Conservation (phyloP, 2,329 filamentous ascomycete species). For the Neofusicoccum kwambonambiense region DNA sequence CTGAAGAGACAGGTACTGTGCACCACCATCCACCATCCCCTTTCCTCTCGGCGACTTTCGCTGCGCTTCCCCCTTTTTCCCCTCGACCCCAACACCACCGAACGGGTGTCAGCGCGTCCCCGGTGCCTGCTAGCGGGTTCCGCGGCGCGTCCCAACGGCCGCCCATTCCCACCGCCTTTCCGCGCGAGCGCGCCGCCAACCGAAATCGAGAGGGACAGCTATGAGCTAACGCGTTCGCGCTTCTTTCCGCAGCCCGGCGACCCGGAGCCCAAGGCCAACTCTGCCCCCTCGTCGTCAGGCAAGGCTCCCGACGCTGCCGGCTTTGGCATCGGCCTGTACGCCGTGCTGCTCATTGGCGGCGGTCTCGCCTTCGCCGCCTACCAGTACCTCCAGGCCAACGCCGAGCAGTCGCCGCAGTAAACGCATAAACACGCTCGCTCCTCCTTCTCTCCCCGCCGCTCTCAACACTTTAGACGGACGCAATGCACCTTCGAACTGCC, state of each 20-base stretch:
- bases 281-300: slow-evolving; percentile 51
- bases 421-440: too few relatives aligned
- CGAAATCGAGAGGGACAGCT: background rate
- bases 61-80: background rate
- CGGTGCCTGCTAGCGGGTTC: background rate
- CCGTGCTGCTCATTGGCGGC: slow-evolving; percentile 74
- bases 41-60: background rate
- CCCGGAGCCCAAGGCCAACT: slow-evolving; percentile 65
- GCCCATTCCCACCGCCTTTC: background rate
- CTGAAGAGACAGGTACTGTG: slow-evolving; percentile 37
- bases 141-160: background rate
- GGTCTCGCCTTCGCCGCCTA: slow-evolving; percentile 76
- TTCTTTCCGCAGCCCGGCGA: slow-evolving; percentile 65
- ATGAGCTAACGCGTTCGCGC: background rate
- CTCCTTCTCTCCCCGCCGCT: too few relatives aligned
- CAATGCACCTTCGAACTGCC: too few relatives aligned
- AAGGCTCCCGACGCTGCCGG: slow-evolving; percentile 52
- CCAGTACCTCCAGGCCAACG: slow-evolving; percentile 70
- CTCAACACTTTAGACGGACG: too few relatives aligned
- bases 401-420: slow-evolving; percentile 13
- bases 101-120: background rate
- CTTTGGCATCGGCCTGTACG: slow-evolving; percentile 78
- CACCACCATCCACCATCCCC: background rate
- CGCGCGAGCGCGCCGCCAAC: background rate
- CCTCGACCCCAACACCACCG: background rate